Evolutionary conservation across 176 grass and related monocot species (phyloP), one percentile per base, ranked within the genome.

Genomic region (Oropetium thomaeum): DNA sequence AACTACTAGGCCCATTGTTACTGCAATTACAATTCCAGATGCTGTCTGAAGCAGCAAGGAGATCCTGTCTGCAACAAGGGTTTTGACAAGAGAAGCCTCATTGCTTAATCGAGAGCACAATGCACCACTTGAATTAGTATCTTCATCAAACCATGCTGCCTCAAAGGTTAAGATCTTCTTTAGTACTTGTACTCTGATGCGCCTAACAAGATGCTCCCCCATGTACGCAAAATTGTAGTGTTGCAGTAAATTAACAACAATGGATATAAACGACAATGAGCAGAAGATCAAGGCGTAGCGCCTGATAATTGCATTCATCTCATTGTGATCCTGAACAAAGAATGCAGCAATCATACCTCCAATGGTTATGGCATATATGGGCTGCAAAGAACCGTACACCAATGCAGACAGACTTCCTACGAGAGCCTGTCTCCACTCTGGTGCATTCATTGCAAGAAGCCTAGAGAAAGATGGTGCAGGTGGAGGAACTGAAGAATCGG

Each of bases 131-230:
- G 96, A 99, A 41, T 99, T 93, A 8, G 89, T 74, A 72, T 92
- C 96, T 47, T 98, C 96, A 77, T 98, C 96, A 70, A 94, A 99
- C 91, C 91, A 99, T 65, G 96, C 96, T 10, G 89, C 71, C 68
- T 99, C 96, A 74, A 99, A 99, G 7, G 88, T 99, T 44, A 99
- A 84, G 48, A 99, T 89, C 69, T 94, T 99, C 76, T 99, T 89
- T 9, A 99, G 84, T 35, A 94, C 89, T 67, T 83, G 81, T 7
- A 99, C 81, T 62, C 96, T 78, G 54, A 99, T 89, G n/a, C 96
- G 83, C 78, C 92, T 92, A 17, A 92, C 90, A 63, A 99, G 78
- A 47, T 92, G 91, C 89, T 95, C 91, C 7, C 96, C 96, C 96
- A 95, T 99, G 73, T 83, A 87, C 2, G 91, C 96, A 45, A 99